These are phyloP conservation scores for Penicillium sp. DNA, from an alignment of 2,329 filamentous ascomycete genomes.

Conservation along the genomic window DNA sequence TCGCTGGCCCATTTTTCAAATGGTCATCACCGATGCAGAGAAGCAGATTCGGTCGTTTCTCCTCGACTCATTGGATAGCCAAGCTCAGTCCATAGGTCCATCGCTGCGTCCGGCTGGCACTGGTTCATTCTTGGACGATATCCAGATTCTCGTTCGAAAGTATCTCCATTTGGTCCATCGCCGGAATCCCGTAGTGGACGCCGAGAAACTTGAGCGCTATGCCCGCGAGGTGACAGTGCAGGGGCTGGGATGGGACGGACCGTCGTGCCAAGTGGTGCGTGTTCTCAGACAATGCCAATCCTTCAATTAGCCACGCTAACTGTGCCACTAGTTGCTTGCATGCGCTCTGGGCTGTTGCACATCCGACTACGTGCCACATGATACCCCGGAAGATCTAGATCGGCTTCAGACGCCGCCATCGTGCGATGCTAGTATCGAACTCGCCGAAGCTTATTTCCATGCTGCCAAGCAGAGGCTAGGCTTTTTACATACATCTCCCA, in stretches of 20 bases:
- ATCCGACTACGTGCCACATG: constrained; percentile 15
- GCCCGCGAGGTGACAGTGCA: constrained; percentile 22
- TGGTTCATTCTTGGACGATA: constrained; percentile 18
- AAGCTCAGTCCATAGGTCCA: constrained; percentile 1
- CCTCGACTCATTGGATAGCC: constrained; percentile 21
- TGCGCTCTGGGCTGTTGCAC: constrained; percentile 22
- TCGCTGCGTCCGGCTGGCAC: constrained; percentile 12
- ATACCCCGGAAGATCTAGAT: constrained; percentile 20
- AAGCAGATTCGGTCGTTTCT: constrained; percentile 23
- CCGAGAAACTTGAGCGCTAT: constrained; percentile 19
- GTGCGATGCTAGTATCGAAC: constrained; percentile 19
- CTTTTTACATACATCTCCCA: constrained; percentile 20
- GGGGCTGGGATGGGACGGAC: constrained; percentile 23
- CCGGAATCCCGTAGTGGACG: constrained; percentile 21
- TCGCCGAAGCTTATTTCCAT: constrained; percentile 23
- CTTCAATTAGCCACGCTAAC: neutral
- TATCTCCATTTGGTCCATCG: constrained; percentile 19
- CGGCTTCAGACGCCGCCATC: constrained; percentile 12
- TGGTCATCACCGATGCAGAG: constrained; percentile 21
- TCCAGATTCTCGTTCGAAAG: constrained; percentile 16
- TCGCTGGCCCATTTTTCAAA: constrained; percentile 23
- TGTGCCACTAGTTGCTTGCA: constrained; percentile 16
- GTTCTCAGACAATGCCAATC: neutral
- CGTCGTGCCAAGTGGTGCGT: constrained; percentile 27
- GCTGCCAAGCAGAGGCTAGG: constrained; percentile 25